A percentile compares a stretch with the other conserved stretches of the same genome.
phyloP scores from a whole-genome alignment of 2,329 filamentous ascomycete species.

The Cordyceps farinosa region DNA sequence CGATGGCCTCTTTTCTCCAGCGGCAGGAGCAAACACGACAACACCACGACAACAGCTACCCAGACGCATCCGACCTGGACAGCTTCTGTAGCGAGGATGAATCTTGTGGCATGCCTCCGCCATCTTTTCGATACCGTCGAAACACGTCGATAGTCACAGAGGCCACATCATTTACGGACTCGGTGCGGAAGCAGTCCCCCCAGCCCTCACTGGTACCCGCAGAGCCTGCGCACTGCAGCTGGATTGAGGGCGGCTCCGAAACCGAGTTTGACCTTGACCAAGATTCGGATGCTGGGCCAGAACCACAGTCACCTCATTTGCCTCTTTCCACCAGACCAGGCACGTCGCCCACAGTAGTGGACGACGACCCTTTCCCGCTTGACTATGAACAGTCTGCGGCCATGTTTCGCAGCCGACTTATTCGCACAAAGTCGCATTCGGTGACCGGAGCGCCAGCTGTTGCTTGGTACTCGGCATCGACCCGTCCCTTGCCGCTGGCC shows the following conservation, averaged over 20 bases:
- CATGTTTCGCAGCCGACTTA: background rate
- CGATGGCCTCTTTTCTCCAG: constrained; percentile 34
- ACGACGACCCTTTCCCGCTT: constrained; percentile 9
- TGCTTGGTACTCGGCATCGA: background rate
- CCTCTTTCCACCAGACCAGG: constrained; percentile 33
- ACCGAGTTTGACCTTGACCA: constrained; percentile 26
- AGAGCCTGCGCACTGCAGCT: constrained; percentile 30
- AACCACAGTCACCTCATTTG: constrained; percentile 23
- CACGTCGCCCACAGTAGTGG: constrained; percentile 22
- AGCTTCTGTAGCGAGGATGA: constrained; percentile 30
- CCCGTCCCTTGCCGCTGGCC: background rate
- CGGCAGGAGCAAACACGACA: constrained; percentile 19
- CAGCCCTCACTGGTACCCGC: constrained; percentile 23
- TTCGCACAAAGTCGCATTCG: constrained; percentile 26
- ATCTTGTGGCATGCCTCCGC: constrained; percentile 31
- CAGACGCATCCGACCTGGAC: constrained; percentile 34
- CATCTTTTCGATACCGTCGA: constrained; percentile 30
- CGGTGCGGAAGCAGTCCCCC: constrained; percentile 27
- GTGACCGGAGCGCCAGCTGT: constrained; percentile 17
- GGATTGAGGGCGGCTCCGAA: constrained; percentile 38
- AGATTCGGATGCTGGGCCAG: constrained; percentile 13
- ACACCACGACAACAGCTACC: constrained; percentile 9
- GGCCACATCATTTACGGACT: constrained; percentile 35
- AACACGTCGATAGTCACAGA: constrained; percentile 35
- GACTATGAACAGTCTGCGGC: background rate